A percentile compares a stretch with the other conserved stretches of the same genome.
phyloP scores from a whole-genome alignment of 768 basidiomycete species.

The Leccinum rimulosum region DNA sequence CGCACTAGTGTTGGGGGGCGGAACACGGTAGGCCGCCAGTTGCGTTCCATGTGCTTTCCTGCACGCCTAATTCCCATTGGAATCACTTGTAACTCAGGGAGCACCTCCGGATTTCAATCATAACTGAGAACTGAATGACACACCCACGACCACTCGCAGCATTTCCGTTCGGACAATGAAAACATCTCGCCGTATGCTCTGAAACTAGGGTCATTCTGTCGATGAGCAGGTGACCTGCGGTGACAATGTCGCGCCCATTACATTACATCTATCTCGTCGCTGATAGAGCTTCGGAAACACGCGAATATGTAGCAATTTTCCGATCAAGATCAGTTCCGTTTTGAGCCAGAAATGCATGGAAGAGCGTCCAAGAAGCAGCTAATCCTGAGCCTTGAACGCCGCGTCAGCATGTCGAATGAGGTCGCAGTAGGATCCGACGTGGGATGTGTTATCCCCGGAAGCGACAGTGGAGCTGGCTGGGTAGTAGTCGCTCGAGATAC shows the following conservation, averaged over 20 bases:
- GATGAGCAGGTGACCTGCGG: background rate
- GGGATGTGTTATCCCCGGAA: background rate
- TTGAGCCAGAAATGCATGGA: background rate
- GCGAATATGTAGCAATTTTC: conserved; percentile 1
- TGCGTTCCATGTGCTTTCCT: conserved; percentile 4
- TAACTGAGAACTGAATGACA: background rate
- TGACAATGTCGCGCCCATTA: background rate
- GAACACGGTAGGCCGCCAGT: background rate
- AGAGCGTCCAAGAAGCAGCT: background rate
- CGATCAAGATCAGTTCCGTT: conserved; percentile 1
- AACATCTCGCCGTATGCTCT: background rate
- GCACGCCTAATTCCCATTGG: conserved; percentile 6
- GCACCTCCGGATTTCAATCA: background rate
- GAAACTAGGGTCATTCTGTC: conserved; percentile 7
- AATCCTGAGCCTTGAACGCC: background rate
- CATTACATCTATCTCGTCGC: conserved; percentile 4
- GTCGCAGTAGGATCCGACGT: background rate
- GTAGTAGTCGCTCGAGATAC: background rate
- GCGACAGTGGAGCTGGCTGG: background rate
- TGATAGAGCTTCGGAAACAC: background rate
- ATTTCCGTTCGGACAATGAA: conserved; percentile 5
- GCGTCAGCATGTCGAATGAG: background rate
- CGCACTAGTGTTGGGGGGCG: background rate
- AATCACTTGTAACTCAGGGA: background rate
- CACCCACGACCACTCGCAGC: background rate